A percentile compares a stretch with the other conserved stretches of the same genome.
These are phyloP conservation scores for Xylariaceae sp. DNA, from an alignment of 2,329 filamentous ascomycete genomes.

Conservation along the genomic window DNA sequence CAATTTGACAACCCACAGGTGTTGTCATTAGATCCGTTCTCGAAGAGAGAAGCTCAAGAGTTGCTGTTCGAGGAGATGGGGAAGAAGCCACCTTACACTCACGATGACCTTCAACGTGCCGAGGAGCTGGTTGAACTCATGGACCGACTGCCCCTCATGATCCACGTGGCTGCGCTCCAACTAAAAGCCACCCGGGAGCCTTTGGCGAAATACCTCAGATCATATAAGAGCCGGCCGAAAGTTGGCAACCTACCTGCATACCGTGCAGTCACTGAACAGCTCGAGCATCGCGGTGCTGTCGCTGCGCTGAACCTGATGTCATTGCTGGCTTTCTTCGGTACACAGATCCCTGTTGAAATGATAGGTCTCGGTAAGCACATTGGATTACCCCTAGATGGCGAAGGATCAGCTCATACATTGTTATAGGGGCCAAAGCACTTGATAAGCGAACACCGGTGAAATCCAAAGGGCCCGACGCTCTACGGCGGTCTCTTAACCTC, in stretches of 20 bases:
- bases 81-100: conserved; percentile 49
- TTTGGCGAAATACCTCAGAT: conserved; percentile 55
- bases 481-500: conserved; percentile 39
- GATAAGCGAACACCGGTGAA: conserved; percentile 44
- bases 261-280: conserved; percentile 44
- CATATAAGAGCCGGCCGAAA: conserved; percentile 51
- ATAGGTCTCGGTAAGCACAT: conserved; percentile 46
- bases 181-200: conserved; percentile 57
- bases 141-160: conserved; percentile 60
- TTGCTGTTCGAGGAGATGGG: conserved; percentile 59
- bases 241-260: conserved; percentile 47
- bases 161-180: conserved; percentile 60
- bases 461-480: conserved; percentile 36
- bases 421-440: conserved; percentile 40
- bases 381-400: not conserved
- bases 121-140: conserved; percentile 59
- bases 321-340: conserved; percentile 59
- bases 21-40: conserved; percentile 51
- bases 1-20: conserved; percentile 54
- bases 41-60: conserved; percentile 52
- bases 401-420: not conserved
- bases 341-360: conserved; percentile 62
- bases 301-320: conserved; percentile 61
- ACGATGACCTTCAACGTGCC: conserved; percentile 51
- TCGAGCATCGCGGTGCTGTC: conserved; percentile 40